phyloP scores from a whole-genome alignment of 768 basidiomycete species.

The Paxillus ammoniavirescens region DNA sequence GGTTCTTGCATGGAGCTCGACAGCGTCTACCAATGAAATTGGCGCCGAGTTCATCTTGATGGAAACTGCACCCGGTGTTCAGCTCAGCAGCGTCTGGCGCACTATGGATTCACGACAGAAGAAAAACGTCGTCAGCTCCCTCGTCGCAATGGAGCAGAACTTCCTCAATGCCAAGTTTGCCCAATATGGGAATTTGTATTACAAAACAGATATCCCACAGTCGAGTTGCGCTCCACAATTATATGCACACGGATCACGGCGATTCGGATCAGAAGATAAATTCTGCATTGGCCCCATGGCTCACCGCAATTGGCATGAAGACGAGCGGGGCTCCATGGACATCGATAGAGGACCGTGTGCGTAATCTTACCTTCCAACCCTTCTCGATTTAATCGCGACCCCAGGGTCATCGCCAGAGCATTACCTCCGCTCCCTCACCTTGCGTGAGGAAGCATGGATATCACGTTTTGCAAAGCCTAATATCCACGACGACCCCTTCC shows the following conservation, averaged over 20 bases:
- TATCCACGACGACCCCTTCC: constrained; percentile 16
- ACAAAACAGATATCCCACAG: constrained; percentile 23
- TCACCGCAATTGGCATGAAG: constrained; percentile 27
- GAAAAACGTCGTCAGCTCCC: constrained; percentile 14
- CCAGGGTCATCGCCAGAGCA: constrained; percentile 18
- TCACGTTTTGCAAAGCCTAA: constrained; percentile 8
- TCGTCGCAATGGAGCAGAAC: constrained; percentile 22
- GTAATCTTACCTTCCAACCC: constrained; percentile 7
- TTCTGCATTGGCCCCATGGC: constrained; percentile 33
- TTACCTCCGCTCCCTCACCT: constrained; percentile 20
- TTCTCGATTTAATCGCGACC: constrained; percentile 5
- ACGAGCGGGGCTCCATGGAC: constrained; percentile 23
- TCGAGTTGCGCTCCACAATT: constrained; percentile 3
- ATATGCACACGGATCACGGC: constrained; percentile 8
- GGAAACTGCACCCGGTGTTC: constrained; percentile 30
- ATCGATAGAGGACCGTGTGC: constrained; percentile 35
- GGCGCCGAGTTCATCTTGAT: constrained; percentile 35
- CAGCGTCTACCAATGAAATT: constrained; percentile 19
- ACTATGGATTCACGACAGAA: constrained; percentile 14
- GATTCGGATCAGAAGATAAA: constrained; percentile 17
- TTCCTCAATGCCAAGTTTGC: constrained; percentile 23
- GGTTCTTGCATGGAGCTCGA: constrained; percentile 29
- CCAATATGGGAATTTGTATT: constrained; percentile 33
- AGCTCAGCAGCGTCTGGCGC: constrained; percentile 19
- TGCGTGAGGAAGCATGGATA: constrained; percentile 20